These are phyloP conservation scores for Penicillium manginii DNA, from an alignment of 495 filamentous ascomycete genomes.

Conservation along the genomic window DNA sequence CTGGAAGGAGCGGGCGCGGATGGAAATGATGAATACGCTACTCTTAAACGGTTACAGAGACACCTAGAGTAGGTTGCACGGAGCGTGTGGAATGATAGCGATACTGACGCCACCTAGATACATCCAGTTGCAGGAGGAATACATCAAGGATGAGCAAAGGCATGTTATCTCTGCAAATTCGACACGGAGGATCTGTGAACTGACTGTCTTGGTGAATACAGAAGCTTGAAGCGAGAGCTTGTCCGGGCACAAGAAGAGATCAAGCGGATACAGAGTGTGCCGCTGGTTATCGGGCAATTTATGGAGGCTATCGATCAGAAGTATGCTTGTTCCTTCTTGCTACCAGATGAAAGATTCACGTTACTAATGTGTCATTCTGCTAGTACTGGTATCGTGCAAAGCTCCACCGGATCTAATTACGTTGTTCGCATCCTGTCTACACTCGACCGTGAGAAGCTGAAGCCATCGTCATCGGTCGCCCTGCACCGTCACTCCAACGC, in stretches of 20 bases:
- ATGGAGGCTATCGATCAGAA: slow-evolving; percentile 99
- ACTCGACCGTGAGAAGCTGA: slow-evolving; percentile 95
- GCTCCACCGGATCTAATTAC: slow-evolving; percentile 97
- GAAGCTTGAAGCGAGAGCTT: slow-evolving; percentile 95
- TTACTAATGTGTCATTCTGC: slow-evolving; percentile 28
- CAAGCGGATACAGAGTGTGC: slow-evolving; percentile 98
- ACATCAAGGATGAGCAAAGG: slow-evolving; percentile 99
- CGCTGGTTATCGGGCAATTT: slow-evolving; percentile 97
- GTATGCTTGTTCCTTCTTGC: slow-evolving; percentile 51
- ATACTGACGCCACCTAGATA: slow-evolving; percentile 62
- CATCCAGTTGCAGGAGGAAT: slow-evolving; percentile 98
- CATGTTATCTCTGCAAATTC: slow-evolving; percentile 32
- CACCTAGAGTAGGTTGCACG: slow-evolving; percentile 76
- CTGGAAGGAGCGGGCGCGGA: slow-evolving; percentile 82
- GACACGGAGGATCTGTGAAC: neutral
- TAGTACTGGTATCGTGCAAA: slow-evolving; percentile 98
- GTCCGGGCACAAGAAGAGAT: slow-evolving; percentile 99
- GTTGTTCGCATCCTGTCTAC: slow-evolving; percentile 98
- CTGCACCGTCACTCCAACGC: slow-evolving; percentile 98
- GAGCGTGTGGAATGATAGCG: neutral
- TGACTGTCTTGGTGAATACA: slow-evolving; percentile 38
- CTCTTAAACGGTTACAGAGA: slow-evolving; percentile 91
- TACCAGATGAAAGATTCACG: neutral
- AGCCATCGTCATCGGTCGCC: slow-evolving; percentile 95
- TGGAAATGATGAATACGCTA: slow-evolving; percentile 89